Evolutionary conservation across 768 basidiomycete genomes (phyloP).

Genomic region (Calocera cornea): DNA sequence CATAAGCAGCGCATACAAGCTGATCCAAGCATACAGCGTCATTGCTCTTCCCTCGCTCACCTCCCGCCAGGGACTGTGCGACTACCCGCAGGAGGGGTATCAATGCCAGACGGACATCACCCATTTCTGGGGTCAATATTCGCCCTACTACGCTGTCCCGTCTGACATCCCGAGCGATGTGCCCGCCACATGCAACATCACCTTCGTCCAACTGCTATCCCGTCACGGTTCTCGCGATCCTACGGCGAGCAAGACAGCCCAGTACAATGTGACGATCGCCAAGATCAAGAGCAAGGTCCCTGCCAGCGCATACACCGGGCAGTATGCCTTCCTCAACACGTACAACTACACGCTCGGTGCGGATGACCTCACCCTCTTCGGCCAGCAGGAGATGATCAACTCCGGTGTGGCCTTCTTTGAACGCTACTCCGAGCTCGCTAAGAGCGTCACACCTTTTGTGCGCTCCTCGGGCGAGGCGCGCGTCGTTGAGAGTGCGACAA

Average conservation of each 20-base stretch:
- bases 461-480: conserved; percentile 39
- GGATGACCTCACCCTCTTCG: conserved; percentile 51
- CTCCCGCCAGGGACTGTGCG: not conserved
- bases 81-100: not conserved
- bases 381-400: conserved; percentile 42
- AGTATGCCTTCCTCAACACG: conserved; percentile 39
- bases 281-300: conserved; percentile 34
- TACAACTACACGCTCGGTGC: conserved; percentile 47
- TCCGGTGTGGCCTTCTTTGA: conserved; percentile 33
- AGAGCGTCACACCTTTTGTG: conserved; percentile 39
- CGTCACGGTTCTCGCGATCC: conserved; percentile 72
- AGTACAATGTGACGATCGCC: conserved; percentile 35
- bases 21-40: not conserved
- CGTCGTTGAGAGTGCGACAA: conserved; percentile 51
- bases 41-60: not conserved
- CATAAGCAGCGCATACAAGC: not conserved
- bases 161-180: conserved; percentile 30
- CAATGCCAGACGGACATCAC: conserved; percentile 13
- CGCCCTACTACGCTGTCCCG: conserved; percentile 42
- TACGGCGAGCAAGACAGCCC: conserved; percentile 34
- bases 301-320: conserved; percentile 33
- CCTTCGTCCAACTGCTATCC: conserved; percentile 57
- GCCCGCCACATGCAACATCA: conserved; percentile 37
- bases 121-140: conserved; percentile 44
- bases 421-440: conserved; percentile 13